Evolutionary conservation across 2,329 filamentous ascomycete genomes (phyloP), one percentile per base, ranked within the genome.

Genomic region (Aulographum hederae): DNA sequence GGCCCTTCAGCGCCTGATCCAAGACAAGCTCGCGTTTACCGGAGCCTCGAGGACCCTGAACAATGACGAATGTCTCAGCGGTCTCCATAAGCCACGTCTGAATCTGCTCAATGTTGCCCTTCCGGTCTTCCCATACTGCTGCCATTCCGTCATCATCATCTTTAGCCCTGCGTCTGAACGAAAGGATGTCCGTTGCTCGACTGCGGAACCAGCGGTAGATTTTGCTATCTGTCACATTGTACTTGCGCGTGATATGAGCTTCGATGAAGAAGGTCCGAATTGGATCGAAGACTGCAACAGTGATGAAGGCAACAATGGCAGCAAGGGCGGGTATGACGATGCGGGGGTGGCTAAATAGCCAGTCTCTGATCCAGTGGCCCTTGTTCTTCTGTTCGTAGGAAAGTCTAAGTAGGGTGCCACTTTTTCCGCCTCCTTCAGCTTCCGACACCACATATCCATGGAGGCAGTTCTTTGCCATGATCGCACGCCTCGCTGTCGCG

Each of bases 221-320:
- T 29, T 58, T 65, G 45, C 73, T 86, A 38, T 89, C 73, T 28
- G 71, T 73, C 19, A 89, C 59, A 35, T 78, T 69, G 37, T 89
- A 71, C 0, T 74, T 72, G 29, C 75, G 69, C 19, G 84, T 82
- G 31, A 98, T 74, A 48, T 93, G 84, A 3, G 77, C 66, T 46
- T 82, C 82, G 55, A 95, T 80, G 45, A 91, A 94, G 47, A 91
- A 89, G 1, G 84, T 85, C 28, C 89, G 73, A 35, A 98, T 85
- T 5, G 89, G 89, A 43, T 98, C 89, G 45, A 98, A 95, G 5
- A 95, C 64, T 1, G 80, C 72, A 14, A 94, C 82, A 0, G 85
- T 91, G 30, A 89, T 60, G 20, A 77, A 74, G 0, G 85, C 84
- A 18, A 93, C 49, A 3, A 95, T 55, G 2, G 84, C 86, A 12